A percentile compares a stretch with the other conserved stretches of the same genome.
phyloP scores from a whole-genome alignment of 2,329 filamentous ascomycete species.

The Trichocomaceae sp. region DNA sequence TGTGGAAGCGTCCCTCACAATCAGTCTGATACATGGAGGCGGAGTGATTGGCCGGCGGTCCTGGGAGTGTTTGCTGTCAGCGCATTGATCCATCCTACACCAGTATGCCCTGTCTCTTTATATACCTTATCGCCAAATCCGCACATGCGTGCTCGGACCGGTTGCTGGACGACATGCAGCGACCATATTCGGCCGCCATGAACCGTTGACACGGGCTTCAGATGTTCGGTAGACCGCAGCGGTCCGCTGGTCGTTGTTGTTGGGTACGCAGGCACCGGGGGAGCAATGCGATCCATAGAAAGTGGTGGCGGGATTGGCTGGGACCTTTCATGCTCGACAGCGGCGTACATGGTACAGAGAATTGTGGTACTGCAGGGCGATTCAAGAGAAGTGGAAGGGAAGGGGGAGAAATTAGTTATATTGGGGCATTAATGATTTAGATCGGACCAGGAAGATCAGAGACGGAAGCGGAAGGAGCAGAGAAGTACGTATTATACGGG shows the following conservation, averaged over 20 bases:
- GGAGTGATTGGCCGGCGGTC: slow-evolving; percentile 94
- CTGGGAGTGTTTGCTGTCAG: slow-evolving; percentile 39
- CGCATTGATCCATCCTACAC: not conserved
- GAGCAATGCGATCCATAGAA: slow-evolving; percentile 35
- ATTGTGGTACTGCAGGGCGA: slow-evolving; percentile 16
- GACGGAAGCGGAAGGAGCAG: not conserved
- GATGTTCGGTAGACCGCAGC: slow-evolving; percentile 27
- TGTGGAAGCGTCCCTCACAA: slow-evolving; percentile 67
- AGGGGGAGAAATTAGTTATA: not conserved
- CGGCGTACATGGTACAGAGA: slow-evolving; percentile 32
- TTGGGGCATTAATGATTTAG: no score
- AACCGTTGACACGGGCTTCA: slow-evolving; percentile 35
- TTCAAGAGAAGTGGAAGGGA: not conserved
- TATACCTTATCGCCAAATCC: slow-evolving; percentile 93
- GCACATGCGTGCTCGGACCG: slow-evolving; percentile 91
- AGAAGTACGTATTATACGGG: not conserved
- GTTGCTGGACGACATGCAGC: slow-evolving; percentile 81
- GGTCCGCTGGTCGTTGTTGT: slow-evolving; percentile 28
- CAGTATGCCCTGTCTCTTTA: no score
- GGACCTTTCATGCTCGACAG: slow-evolving; percentile 31
- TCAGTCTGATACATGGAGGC: slow-evolving; percentile 79
- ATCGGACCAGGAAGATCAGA: not conserved
- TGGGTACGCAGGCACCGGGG: slow-evolving; percentile 30
- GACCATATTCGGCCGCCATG: slow-evolving; percentile 47
- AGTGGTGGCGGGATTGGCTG: slow-evolving; percentile 32